Evolutionary conservation across 176 grass and related monocot genomes (phyloP).

Genomic region (Oryza meridionalis): DNA sequence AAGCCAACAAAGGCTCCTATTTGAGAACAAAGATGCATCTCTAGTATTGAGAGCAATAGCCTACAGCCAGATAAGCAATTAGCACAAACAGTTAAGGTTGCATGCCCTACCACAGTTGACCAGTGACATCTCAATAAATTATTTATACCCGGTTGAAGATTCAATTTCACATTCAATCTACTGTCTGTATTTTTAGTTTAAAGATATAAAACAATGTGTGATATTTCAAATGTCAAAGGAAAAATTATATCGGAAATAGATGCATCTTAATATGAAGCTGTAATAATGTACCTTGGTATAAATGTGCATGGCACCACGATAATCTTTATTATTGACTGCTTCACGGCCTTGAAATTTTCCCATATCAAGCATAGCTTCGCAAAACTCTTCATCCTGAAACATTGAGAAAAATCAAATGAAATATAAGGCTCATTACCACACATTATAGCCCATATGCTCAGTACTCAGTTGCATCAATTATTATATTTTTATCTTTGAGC

Average conservation of each 20-base stretch:
- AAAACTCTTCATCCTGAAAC: slow-evolving; percentile 5
- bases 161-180: too few relatives aligned
- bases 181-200: too few relatives aligned
- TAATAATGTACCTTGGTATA: slow-evolving; percentile 22
- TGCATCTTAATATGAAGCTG: not conserved
- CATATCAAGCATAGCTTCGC: slow-evolving; percentile 5
- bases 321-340: slow-evolving; percentile 40
- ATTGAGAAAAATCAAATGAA: slow-evolving; percentile 3
- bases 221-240: too few relatives aligned
- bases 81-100: too few relatives aligned
- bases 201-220: too few relatives aligned
- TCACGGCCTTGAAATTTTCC: slow-evolving; percentile 35
- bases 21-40: slow-evolving; percentile 42
- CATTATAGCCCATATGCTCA: not conserved
- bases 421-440: slow-evolving; percentile 1
- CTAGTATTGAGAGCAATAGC: not conserved
- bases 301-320: slow-evolving; percentile 3
- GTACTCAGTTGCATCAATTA: not conserved
- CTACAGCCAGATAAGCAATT: too few relatives aligned
- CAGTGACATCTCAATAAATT: too few relatives aligned
- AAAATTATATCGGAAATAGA: too few relatives aligned
- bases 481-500: too few relatives aligned
- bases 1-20: slow-evolving; percentile 52
- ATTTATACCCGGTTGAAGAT: too few relatives aligned
- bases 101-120: too few relatives aligned